Base-by-base conservation (phyloP, 768 basidiomycete genomes). In the Boletellus emodensis region DNA sequence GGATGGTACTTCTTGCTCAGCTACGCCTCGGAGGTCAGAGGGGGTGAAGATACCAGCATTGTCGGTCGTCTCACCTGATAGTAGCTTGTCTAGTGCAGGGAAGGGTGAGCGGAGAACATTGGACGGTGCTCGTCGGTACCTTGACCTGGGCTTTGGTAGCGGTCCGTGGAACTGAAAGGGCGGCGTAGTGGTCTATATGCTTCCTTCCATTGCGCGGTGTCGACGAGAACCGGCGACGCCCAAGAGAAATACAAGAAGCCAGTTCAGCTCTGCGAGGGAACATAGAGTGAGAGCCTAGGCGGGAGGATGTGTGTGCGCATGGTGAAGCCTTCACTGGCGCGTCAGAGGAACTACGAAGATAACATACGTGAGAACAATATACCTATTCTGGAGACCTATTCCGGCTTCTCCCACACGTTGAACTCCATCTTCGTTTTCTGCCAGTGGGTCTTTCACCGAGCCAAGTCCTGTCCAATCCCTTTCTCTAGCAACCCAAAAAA, bases 1-100 rank as follows among this genome's bases (percentile, higher is more conserved):
- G 77, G 77, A 46, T 79, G 78, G 43, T 70, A 68, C 52, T 63
- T 53, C 51, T 79, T 79, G 69, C 77, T 79, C 45, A 79, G 59
- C 77, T 79, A 37, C 4, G 4, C 30, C 17, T 51, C 28, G 40
- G 12, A 1, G 22, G 42, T 50, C 46, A 55, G 41, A 26, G n/a
- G 17, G 17, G 37, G 11, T 18, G 6, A 14, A 0, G 20, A 13
- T 10, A 32, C 38, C 17, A 1, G 8, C 8, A 14, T 7, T 0
- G 20, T 33, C 34, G 9, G 4, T 2, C 1, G 4, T 34, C 44
- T 53, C 38, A 69, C 66, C 53, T 64, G 66, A 34, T 68, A 68
- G 34, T 68, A 68, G 35, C 57, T 65, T 34, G 66, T 54, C 68
- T 67, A 22, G 9, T 2, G 30, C 15, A 0, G n/a, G 14, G 26